phyloP scores from a whole-genome alignment of 148 eudicot genomes.

The Rhododendron molle region DNA sequence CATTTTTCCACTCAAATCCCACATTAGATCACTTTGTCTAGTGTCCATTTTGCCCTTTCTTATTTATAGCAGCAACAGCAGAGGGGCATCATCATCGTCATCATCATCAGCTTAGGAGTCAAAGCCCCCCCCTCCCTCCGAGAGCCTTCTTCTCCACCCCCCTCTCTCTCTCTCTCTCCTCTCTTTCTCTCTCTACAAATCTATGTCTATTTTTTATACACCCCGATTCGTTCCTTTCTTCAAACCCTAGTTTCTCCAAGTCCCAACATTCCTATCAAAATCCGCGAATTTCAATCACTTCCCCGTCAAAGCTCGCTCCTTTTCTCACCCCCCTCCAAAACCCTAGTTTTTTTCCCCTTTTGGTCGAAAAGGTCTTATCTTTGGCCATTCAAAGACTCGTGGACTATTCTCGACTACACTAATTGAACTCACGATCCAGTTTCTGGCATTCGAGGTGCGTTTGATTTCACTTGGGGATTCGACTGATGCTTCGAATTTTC shows the following conservation, averaged over 20 bases:
- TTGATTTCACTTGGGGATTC: constrained; percentile 5
- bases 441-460: constrained; percentile 1
- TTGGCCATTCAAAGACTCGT: neutral
- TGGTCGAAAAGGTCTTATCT: constrained; percentile 13
- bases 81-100: constrained; percentile 3
- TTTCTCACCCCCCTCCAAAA: constrained; percentile 11
- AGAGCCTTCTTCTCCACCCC: neutral
- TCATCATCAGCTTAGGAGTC: constrained; percentile 8
- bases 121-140: constrained; percentile 1
- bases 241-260: constrained; percentile 13
- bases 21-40: neutral
- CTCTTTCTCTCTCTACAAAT: neutral
- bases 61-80: constrained; percentile 1
- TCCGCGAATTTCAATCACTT: neutral
- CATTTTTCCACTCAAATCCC: neutral
- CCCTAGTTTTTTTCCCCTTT: constrained; percentile 23
- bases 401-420: neutral
- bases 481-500: constrained; percentile 1
- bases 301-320: constrained; percentile 5
- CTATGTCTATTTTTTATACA: constrained; percentile 3
- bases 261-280: neutral
- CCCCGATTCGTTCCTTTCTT: constrained; percentile 5
- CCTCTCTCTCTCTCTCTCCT: neutral
- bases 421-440: constrained; percentile 4
- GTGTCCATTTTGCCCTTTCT: neutral